Evolutionary conservation across 306 rosid species (phyloP), one percentile per base, ranked within the genome.

Genomic region (Begonia peltatifolia): DNA sequence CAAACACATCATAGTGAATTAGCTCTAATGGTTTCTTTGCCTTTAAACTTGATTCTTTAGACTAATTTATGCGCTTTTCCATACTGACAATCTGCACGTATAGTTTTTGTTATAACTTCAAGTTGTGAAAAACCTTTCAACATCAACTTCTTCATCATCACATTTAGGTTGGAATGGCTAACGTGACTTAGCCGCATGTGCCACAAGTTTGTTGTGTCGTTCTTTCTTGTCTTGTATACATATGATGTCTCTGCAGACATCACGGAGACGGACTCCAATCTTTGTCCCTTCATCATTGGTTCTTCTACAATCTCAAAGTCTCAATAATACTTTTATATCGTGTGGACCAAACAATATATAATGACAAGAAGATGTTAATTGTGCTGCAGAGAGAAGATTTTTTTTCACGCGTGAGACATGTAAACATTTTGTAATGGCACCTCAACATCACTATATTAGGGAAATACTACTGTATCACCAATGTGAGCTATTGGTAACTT

Each of bases 261-360:
- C 53, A 50, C 11, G 8, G 1, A 13, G 20, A 50, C 20, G 0
- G 15, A 38, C 43, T 55, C 47, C 13, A 10, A 14, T 13, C 11
- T 11, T 38, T 13, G 5, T 18, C 47, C 47, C 47, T 38, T 20
- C 23, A 55, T 25, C 10, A 16, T 13, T 5, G 9, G 9, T 25
- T n/a, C 18, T 12, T 15, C 5, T 23, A 14, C 35, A n/a, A 41
- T 55, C n/a, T 55, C 41, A 4, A 57, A 9, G 10, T 46, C 50
- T 3, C 11, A 51, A 43, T 57, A 57, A 57, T 41, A 57, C 52
- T n/a, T 55, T 55, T 7, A 57, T 42, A 43, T 43, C 61, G 12
- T 17, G 11, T 4, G 61, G 17, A 10, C 61, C 41, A 46, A 57
- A 57, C 52, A 57, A 17, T 2, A 43, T 12, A 20, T 17, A 57